Conservation (phyloP, 2,329 filamentous ascomycete genomes). For the Colletotrichum limetticola region DNA sequence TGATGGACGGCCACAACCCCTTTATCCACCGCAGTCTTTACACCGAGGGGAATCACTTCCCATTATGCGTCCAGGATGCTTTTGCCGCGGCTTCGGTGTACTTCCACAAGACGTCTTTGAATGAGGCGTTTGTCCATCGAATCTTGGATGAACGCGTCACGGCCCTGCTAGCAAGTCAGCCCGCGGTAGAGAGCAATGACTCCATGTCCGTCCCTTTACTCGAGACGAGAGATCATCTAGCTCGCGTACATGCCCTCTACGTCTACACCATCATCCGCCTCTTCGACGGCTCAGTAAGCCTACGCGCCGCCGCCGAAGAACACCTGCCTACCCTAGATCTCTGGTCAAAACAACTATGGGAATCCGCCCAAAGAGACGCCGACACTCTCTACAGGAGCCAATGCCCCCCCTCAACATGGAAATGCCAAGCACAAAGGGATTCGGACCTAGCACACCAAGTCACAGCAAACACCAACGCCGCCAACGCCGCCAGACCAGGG, state of each 20-base stretch:
- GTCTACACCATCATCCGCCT: slow-evolving; percentile 40
- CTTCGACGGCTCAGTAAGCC: slow-evolving; percentile 38
- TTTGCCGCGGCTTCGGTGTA: slow-evolving; percentile 39
- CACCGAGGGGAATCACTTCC: slow-evolving; percentile 33
- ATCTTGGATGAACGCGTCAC: slow-evolving; percentile 38
- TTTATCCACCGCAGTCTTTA: slow-evolving; percentile 42
- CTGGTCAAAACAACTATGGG: slow-evolving; percentile 36
- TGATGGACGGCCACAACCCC: slow-evolving; percentile 37
- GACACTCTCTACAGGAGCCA: background rate
- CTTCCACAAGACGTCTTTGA: slow-evolving; percentile 37
- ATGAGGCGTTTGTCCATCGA: slow-evolving; percentile 37
- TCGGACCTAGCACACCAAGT: background rate
- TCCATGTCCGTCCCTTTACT: background rate
- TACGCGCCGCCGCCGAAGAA: slow-evolving; percentile 38
- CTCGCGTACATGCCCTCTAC: slow-evolving; percentile 39
- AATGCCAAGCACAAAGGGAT: background rate
- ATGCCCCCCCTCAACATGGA: background rate
- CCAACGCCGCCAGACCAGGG: background rate
- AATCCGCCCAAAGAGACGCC: slow-evolving; percentile 33
- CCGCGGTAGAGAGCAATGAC: slow-evolving; percentile 4
- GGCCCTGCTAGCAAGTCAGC: slow-evolving; percentile 30
- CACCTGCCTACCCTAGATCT: slow-evolving; percentile 32
- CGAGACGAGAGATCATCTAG: slow-evolving; percentile 34
- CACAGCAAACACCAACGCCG: background rate
- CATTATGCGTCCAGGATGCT: slow-evolving; percentile 40